Base-by-base conservation (phyloP, 306 rosid species). In the Fragaria vesca region DNA sequence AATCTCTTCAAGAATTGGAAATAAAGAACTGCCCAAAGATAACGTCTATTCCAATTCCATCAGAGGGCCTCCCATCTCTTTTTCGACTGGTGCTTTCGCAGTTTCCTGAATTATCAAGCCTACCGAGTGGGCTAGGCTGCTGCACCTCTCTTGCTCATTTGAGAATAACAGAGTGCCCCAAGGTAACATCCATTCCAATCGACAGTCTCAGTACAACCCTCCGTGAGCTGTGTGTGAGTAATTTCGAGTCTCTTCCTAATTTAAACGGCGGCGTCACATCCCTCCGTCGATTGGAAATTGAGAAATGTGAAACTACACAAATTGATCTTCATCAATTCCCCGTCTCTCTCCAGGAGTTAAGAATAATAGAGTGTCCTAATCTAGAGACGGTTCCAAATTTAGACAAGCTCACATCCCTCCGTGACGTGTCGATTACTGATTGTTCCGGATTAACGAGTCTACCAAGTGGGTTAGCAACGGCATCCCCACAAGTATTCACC, bases 51-150 rank as follows among this genome's bases (percentile, higher is more conserved):
- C 45, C 45, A 34, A 65, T 65, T 6, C 36, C n/a, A 30, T n/a
- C 34, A 9, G 36, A n/a, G 63, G 66, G 68, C 66, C 36, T 61
- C 20, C 68, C 68, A 30, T 63, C 43, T 1, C 68, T 63, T 13
- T 4, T 10, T 30, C 3, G 0, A 30, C 36, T 30, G 17, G 1
- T 0, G 11, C 8, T 63, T 6, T 0, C 0, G 1, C 0, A 6
- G 20, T 13, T 4, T 32, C 11, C 43, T 28, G 43, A 30, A 30
- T 32, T 30, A 30, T 30, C 43, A 32, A 30, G 42, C 10, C 34
- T 63, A 2, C 43, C 42, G 21, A 63, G 21, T 63, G 68, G 68
- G 8, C 21, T 63, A 30, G 43, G 40, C 11, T 13, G 36, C 42
- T 63, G n/a, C 18, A 30, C n/a, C 20, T 63, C 68, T 30, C 43